A percentile compares a stretch with the other conserved stretches of the same genome.
Evolutionary conservation across 495 filamentous ascomycete genomes (phyloP).

Genomic region (Aspergillus indologenus): DNA sequence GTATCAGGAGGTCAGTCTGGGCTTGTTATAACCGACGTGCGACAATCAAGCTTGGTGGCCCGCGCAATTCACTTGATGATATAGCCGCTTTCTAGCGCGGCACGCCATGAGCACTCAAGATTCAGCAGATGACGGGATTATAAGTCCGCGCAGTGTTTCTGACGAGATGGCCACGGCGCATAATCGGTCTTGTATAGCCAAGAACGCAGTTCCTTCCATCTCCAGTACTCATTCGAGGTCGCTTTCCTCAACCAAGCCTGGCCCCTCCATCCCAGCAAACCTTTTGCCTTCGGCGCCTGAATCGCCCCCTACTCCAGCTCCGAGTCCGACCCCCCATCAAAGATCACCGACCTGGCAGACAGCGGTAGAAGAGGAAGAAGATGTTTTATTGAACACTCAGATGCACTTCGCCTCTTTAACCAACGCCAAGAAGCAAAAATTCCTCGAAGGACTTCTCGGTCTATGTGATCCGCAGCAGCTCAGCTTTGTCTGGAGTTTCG

Average conservation of each 20-base stretch:
- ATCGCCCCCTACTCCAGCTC: conserved; percentile 66
- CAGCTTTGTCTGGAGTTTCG: conserved; percentile 91
- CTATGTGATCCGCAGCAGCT: conserved; percentile 91
- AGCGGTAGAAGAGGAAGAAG: conserved; percentile 51
- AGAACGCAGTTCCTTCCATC: conserved; percentile 34
- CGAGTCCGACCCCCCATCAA: conserved; percentile 63
- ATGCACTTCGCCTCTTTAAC: conserved; percentile 54
- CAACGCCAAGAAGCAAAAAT: conserved; percentile 53
- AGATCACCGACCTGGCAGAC: conserved; percentile 57
- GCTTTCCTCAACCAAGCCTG: conserved; percentile 50
- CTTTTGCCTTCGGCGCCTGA: conserved; percentile 64
- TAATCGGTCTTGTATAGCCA: conserved; percentile 30
- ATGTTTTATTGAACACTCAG: conserved; percentile 51
- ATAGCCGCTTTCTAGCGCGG: conserved; percentile 14
- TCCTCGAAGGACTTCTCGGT: conserved; percentile 82
- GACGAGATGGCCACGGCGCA: conserved; percentile 30
- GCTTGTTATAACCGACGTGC: conserved; percentile 13
- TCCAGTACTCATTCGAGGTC: conserved; percentile 45
- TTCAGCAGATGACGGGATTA: conserved; percentile 25
- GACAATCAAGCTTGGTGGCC: conserved; percentile 7
- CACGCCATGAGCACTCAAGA: conserved; percentile 32
- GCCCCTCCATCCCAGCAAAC: conserved; percentile 53
- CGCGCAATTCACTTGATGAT: conserved; percentile 14
- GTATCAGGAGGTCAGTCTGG: conserved; percentile 9
- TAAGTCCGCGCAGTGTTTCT: conserved; percentile 30